Conservation (phyloP, 2,329 filamentous ascomycete genomes). For the Geosmithia morbida region DNA sequence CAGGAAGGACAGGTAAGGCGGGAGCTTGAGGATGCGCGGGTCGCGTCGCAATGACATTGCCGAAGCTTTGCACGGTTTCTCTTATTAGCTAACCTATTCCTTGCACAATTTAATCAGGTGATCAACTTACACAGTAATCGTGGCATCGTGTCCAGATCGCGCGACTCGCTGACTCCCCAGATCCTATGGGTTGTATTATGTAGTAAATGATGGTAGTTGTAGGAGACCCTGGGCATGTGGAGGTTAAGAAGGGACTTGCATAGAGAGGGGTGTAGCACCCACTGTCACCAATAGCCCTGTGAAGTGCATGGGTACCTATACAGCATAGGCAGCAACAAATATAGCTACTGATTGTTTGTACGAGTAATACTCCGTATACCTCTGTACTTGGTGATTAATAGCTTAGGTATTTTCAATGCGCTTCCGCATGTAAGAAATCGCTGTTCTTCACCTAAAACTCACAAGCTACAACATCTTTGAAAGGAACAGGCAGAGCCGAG, state of each 20-base stretch:
- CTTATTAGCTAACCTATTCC: not conserved
- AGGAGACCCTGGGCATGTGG: not conserved
- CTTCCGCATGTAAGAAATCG: too few relatives aligned
- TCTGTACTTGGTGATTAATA: too few relatives aligned
- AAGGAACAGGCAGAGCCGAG: too few relatives aligned
- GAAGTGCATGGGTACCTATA: not conserved
- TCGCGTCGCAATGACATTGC: constrained; percentile 62
- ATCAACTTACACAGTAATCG: constrained; percentile 34
- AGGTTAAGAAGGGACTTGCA: not conserved
- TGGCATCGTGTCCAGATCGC: constrained; percentile 24
- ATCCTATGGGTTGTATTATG: not conserved
- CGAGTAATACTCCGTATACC: too few relatives aligned
- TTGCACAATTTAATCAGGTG: not conserved
- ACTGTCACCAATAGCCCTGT: not conserved
- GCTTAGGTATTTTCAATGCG: too few relatives aligned
- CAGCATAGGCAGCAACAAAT: too few relatives aligned
- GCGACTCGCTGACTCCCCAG: not conserved
- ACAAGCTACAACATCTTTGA: too few relatives aligned
- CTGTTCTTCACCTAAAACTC: too few relatives aligned
- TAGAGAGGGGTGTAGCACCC: not conserved
- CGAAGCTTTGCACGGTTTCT: constrained; percentile 28
- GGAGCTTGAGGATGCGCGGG: constrained; percentile 67
- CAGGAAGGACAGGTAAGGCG: constrained; percentile 74
- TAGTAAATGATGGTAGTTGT: not conserved
- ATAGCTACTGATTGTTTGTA: too few relatives aligned